Percentiles rank a stretch among this genome's conserved stretches.
These are phyloP conservation scores for Alternaria hordeiaustralica DNA, from an alignment of 2,329 filamentous ascomycete species.

Conservation along the genomic window DNA sequence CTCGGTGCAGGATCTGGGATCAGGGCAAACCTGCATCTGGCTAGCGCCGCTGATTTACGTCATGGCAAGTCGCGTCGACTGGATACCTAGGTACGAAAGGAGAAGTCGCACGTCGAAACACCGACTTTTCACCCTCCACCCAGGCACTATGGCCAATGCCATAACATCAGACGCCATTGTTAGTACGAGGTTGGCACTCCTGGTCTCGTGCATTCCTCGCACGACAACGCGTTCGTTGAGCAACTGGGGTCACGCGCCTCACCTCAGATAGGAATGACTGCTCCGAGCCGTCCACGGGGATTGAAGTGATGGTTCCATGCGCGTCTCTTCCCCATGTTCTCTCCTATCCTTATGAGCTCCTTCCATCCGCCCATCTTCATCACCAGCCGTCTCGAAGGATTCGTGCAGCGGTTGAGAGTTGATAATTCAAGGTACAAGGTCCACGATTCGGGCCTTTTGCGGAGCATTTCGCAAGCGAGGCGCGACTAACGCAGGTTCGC, in stretches of 20 bases:
- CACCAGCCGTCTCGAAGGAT: not conserved
- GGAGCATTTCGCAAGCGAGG: constrained; percentile 4
- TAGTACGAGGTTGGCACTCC: not conserved
- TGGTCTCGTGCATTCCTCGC: not conserved
- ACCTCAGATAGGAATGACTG: not conserved
- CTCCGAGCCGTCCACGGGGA: not conserved
- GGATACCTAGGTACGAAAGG: not conserved
- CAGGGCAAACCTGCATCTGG: not conserved
- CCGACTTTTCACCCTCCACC: not conserved
- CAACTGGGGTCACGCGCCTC: not conserved
- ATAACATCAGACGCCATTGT: not conserved
- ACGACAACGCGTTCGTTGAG: not conserved
- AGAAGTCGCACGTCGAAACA: not conserved
- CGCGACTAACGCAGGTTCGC: constrained; percentile 8
- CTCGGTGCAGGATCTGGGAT: not conserved
- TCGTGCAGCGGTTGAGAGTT: not conserved
- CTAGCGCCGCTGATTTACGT: not conserved
- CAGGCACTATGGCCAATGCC: not conserved
- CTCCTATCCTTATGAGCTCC: not conserved
- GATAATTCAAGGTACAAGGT: not conserved
- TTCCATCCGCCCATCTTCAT: not conserved
- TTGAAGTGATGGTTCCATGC: not conserved
- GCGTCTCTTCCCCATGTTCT: not conserved
- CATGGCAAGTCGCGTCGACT: not conserved
- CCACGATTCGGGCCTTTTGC: constrained; percentile 5